Evolutionary conservation across 768 basidiomycete species (phyloP).

Genomic region (Suillus subaureus): DNA sequence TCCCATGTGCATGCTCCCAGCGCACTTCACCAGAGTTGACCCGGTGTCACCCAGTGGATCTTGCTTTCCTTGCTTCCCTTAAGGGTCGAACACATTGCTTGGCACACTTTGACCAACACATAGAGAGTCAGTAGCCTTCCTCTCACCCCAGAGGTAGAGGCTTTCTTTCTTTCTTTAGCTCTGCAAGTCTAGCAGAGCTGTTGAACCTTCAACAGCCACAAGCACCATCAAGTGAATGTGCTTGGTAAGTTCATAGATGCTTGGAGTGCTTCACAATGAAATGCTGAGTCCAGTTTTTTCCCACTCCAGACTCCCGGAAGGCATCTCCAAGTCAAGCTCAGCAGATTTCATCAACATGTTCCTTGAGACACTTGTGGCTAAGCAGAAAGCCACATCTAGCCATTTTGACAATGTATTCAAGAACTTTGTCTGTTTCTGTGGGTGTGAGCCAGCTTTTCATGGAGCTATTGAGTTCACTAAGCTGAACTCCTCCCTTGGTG

Average conservation of each 20-base stretch:
- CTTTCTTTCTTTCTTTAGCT: no score
- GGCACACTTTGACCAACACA: no score
- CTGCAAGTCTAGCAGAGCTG: no score
- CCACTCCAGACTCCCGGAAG: slow-evolving; percentile 37
- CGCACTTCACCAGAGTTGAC: no score
- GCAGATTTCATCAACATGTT: slow-evolving; percentile 29
- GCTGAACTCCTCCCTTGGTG: slow-evolving; percentile 18
- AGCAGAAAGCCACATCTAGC: slow-evolving; percentile 34
- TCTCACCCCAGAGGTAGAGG: no score
- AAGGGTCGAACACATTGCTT: no score
- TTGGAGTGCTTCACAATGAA: slow-evolving; percentile 32
- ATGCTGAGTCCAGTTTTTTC: slow-evolving; percentile 37
- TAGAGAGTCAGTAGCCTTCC: no score
- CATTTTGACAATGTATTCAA: slow-evolving; percentile 29
- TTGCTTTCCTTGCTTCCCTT: no score
- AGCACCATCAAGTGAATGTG: slow-evolving; percentile 1
- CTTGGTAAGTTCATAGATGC: not conserved
- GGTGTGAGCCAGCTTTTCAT: slow-evolving; percentile 23
- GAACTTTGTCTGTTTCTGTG: slow-evolving; percentile 30
- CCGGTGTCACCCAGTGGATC: no score
- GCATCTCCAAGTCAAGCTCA: slow-evolving; percentile 27
- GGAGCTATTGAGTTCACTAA: slow-evolving; percentile 24
- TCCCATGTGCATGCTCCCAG: no score
- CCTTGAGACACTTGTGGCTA: slow-evolving; percentile 23
- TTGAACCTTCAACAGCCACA: no score